Conservation (phyloP, 768 basidiomycete species). For the Exidia glandulosa region DNA sequence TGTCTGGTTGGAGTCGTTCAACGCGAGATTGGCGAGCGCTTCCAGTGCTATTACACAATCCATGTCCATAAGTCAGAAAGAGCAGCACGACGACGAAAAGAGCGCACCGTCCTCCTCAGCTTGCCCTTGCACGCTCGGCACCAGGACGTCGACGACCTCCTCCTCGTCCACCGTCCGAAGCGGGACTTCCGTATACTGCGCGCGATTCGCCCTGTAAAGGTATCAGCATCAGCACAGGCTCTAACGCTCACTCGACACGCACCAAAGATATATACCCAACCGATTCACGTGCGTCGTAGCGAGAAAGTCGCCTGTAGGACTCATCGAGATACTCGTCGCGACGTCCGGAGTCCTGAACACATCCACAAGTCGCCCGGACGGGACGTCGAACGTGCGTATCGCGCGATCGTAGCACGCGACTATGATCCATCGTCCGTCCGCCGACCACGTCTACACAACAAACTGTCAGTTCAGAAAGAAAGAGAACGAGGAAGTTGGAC, state of each 20-base stretch:
- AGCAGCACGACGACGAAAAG: no score
- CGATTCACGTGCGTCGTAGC: constrained; percentile 92
- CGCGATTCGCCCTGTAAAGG: constrained; percentile 77
- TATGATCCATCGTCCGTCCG: constrained; percentile 91
- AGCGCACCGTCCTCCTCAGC: constrained; percentile 71
- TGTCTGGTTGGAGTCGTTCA: constrained; percentile 45
- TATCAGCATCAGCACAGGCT: neutral
- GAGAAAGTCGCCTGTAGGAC: constrained; percentile 90
- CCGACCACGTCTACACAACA: constrained; percentile 68
- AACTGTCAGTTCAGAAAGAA: neutral
- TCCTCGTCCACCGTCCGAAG: constrained; percentile 72
- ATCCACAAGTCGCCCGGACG: constrained; percentile 85
- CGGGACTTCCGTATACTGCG: constrained; percentile 81
- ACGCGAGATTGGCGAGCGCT: constrained; percentile 51
- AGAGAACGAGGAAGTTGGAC: constrained; percentile 15
- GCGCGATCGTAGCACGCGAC: constrained; percentile 80
- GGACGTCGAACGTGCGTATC: constrained; percentile 92
- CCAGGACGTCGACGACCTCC: constrained; percentile 50
- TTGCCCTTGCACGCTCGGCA: constrained; percentile 79
- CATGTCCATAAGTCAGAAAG: no score
- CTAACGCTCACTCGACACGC: constrained; percentile 10
- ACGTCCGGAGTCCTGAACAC: constrained; percentile 80
- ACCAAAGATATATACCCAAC: constrained; percentile 94
- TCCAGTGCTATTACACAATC: no score
- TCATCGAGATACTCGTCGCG: constrained; percentile 85